A percentile compares a stretch with the other conserved stretches of the same genome.
These are phyloP conservation scores for Xylaria grammica DNA, from an alignment of 495 filamentous ascomycete genomes.

Conservation along the genomic window DNA sequence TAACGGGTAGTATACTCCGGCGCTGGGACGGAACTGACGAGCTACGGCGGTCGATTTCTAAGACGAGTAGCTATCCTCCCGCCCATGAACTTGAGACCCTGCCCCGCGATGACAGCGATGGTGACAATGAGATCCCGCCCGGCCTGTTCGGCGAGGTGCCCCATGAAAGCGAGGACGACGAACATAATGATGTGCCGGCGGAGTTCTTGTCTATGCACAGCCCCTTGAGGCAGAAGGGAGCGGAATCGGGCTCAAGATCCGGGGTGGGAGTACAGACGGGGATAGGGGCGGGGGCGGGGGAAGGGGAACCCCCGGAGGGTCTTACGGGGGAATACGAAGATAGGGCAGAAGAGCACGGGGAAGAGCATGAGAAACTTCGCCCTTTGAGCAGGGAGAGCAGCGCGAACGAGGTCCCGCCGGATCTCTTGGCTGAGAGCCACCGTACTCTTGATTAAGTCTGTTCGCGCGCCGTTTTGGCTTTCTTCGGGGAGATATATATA, in stretches of 20 bases:
- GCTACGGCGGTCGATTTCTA: constrained; percentile 6
- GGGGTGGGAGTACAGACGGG: not conserved
- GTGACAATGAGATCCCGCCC: constrained; percentile 44
- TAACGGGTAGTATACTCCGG: constrained; percentile 33
- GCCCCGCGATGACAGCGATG: constrained; percentile 26
- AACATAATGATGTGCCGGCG: constrained; percentile 45
- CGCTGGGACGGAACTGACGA: constrained; percentile 32
- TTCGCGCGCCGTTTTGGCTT: not conserved
- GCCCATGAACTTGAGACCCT: not conserved
- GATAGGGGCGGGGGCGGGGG: not conserved
- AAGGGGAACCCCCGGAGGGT: constrained; percentile 12
- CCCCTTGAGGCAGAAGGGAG: constrained; percentile 18
- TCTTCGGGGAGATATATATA: not conserved
- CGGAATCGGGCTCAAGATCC: not conserved
- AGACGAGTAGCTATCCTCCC: not conserved
- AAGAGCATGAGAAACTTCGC: not conserved
- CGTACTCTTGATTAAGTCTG: constrained; percentile 11
- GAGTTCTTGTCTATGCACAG: constrained; percentile 49
- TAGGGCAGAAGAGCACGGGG: not conserved
- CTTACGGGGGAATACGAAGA: constrained; percentile 1
- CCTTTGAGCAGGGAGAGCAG: constrained; percentile 33
- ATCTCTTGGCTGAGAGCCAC: constrained; percentile 43
- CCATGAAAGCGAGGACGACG: constrained; percentile 34
- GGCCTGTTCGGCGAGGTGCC: constrained; percentile 37
- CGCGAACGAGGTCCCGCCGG: constrained; percentile 47